Percentiles rank a stretch among this genome's conserved stretches.
phyloP scores from a whole-genome alignment of 108 stramenopile species.

The Fistulifera solaris region DNA sequence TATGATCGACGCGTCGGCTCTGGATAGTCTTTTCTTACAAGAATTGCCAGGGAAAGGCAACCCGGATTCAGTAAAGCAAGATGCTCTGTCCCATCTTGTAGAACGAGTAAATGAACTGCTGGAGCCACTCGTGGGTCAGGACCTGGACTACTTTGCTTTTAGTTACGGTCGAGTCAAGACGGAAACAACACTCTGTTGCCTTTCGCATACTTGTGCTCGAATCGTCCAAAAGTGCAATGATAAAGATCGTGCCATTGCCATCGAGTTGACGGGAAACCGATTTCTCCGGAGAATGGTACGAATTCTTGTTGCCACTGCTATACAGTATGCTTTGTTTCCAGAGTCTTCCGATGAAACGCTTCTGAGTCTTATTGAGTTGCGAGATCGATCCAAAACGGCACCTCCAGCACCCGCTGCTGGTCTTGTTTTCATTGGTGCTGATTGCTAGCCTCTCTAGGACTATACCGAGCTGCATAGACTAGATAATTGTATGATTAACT shows the following conservation, averaged over 20 bases:
- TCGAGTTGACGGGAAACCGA: constrained; percentile 64
- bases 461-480: no score
- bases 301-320: constrained; percentile 47
- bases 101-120: constrained; percentile 35
- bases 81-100: neutral
- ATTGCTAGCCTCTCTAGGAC: no score
- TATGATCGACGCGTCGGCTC: constrained; percentile 34
- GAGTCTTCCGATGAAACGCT: constrained; percentile 17
- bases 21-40: neutral
- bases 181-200: constrained; percentile 40
- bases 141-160: constrained; percentile 50
- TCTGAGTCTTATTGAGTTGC: constrained; percentile 23
- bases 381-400: constrained; percentile 30
- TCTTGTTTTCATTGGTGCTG: constrained; percentile 39
- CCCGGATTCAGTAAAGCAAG: no score
- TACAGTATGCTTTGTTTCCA: constrained; percentile 21
- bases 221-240: constrained; percentile 18
- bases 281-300: constrained; percentile 77
- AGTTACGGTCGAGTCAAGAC: constrained; percentile 71
- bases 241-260: constrained; percentile 33
- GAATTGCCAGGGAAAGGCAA: no score
- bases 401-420: constrained; percentile 55
- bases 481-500: no score
- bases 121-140: constrained; percentile 27
- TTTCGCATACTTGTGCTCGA: constrained; percentile 43